Evolutionary conservation across 495 filamentous ascomycete genomes (phyloP), one percentile per base, ranked within the genome.

Genomic region (Penicillium egyptiacum): DNA sequence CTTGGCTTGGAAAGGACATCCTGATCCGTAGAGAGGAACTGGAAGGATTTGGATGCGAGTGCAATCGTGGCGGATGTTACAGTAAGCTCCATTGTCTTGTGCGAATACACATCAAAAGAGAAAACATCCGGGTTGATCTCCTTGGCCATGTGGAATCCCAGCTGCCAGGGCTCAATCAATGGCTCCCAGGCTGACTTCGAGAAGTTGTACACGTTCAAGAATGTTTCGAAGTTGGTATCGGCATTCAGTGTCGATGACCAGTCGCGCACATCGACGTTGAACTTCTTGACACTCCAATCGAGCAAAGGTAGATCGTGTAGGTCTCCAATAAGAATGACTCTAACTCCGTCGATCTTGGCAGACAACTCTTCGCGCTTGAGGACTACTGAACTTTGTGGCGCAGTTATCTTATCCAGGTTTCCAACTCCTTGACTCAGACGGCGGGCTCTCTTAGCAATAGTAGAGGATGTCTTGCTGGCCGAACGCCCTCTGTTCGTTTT

Each of bases 171-270:
- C 70, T 98, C 94, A 25, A 98, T 87, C 31, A 98, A 76, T 9
- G 94, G 94, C 70, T 98, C 94, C 94, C 94, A 98, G 9, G 91
- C 89, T 1, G 95, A 98, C 70, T 98, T 98, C 20, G 94, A 92
- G 72, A 98, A 98, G 70, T 98, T 98, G 79, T 95, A 98, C 50
- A 98, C 86, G 68, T 98, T 98, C 63, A 95, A 79, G 70, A 94
- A 96, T 55, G 91, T 92, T 61, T 98, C 91, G 52, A 98, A 86
- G 33, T 78, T 90, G 1, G 90, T 90, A 66, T 97, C 92, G 2
- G 90, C 92, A 62, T 84, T 91, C 73, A 98, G 79, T 11, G 86
- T 87, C 17, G 86, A 87, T 5, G 92, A 91, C 94, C 94, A 98
- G 72, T 98, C 90, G 57, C 86, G 83, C 14, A 94, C 87, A 53